Evolutionary conservation across 352 stramenopile species (phyloP).

Genomic region (Hyaloperonospora arabidopsidis): DNA sequence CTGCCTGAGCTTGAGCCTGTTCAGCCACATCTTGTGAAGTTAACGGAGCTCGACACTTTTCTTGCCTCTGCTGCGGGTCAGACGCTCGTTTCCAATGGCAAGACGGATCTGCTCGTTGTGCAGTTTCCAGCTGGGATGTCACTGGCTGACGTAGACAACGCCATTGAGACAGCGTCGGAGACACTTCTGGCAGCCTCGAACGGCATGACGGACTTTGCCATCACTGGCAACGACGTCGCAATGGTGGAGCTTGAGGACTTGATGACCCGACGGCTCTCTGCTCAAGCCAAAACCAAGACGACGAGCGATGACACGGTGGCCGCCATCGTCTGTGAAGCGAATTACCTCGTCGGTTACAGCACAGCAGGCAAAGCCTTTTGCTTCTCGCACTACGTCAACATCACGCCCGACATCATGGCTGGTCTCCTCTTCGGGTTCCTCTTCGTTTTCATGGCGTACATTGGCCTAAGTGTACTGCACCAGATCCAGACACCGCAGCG

Average conservation of each 20-base stretch:
- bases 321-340: conserved; percentile 48
- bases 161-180: conserved; percentile 36
- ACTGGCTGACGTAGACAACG: conserved; percentile 32
- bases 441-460: conserved; percentile 72
- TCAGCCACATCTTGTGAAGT: conserved; percentile 23
- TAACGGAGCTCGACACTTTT: conserved; percentile 26
- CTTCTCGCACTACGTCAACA: conserved; percentile 81
- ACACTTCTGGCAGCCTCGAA: conserved; percentile 30
- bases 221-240: conserved; percentile 47
- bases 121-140: conserved; percentile 31
- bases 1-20: conserved; percentile 18
- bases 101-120: conserved; percentile 61
- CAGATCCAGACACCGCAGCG: conserved; percentile 69
- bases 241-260: conserved; percentile 22
- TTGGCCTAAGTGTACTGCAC: conserved; percentile 58
- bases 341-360: conserved; percentile 50
- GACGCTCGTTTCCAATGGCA: conserved; percentile 37
- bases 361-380: conserved; percentile 62
- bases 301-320: conserved; percentile 17
- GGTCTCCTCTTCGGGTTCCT: conserved; percentile 72
- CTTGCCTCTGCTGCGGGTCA: conserved; percentile 24
- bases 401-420: conserved; percentile 70
- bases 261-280: conserved; percentile 28
- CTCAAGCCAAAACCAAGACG: conserved; percentile 19
- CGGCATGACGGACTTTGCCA: conserved; percentile 46